Conservation (phyloP, 2,329 filamentous ascomycete genomes). For the Neophaeococcomyces aloes region DNA sequence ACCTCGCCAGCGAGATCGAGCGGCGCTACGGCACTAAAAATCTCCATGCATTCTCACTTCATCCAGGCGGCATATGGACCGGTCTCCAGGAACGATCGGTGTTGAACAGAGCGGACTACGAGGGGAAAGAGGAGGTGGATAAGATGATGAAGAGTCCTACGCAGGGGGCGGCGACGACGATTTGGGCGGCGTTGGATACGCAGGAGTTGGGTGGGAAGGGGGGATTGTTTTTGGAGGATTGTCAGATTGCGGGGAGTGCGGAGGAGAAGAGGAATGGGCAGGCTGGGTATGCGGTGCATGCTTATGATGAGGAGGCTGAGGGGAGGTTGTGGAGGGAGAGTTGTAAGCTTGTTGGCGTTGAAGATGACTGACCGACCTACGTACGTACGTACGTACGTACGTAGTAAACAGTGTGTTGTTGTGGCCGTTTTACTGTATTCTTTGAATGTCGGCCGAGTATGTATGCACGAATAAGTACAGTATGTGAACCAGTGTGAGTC, state of each 20-base stretch:
- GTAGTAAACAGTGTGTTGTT: too few species aligned
- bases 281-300: constrained; percentile 15
- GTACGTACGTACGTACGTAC: too few species aligned
- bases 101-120: neutral
- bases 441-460: too few species aligned
- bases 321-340: constrained; percentile 16
- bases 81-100: constrained; percentile 5
- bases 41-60: constrained; percentile 35
- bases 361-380: too few species aligned
- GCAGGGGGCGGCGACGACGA: constrained; percentile 30
- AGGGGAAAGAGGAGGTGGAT: constrained; percentile 8
- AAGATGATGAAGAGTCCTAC: constrained; percentile 24
- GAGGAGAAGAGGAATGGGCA: neutral
- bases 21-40: constrained; percentile 34
- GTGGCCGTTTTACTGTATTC: too few species aligned
- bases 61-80: constrained; percentile 37
- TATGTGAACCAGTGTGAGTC: too few species aligned
- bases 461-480: too few species aligned
- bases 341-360: constrained; percentile 6
- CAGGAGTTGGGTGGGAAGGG: constrained; percentile 23
- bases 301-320: constrained; percentile 14
- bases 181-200: constrained; percentile 24
- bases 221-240: constrained; percentile 24
- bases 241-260: constrained; percentile 4
- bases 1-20: constrained; percentile 43